Base-by-base conservation (phyloP, 2,329 filamentous ascomycete genomes). In the Domatiomyces globalis region DNA sequence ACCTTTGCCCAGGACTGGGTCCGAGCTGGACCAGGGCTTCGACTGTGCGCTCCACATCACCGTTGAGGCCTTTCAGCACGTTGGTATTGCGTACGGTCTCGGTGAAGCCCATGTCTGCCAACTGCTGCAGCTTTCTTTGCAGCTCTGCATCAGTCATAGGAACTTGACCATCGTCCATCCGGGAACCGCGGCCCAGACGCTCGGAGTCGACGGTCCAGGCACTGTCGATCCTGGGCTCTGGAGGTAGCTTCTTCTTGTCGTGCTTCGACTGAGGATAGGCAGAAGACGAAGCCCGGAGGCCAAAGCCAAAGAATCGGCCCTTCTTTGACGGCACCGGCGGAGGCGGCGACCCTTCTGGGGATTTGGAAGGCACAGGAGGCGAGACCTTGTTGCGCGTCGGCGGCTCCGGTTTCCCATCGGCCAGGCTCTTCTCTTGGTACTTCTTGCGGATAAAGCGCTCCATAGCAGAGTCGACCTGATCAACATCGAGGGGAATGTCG, bases 391-490 rank as follows among this genome's bases (percentile, higher is more conserved):
- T 57, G 46, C 56, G 56, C 19, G 43, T 47, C 20, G 70, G 65
- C 17, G 69, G 69, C 54, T 69, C 69, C 33, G 64, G 70, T 59
- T 65, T 69, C 44, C 66, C 69, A 58, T 71, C 66, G 52, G 72
- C 70, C 57, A 79, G 73, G 12, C 73, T 69, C 52, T 75, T 73
- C 60, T 83, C 81, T 64, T 89, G 81, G 68, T 98, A 98, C 68
- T 98, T 98, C 63, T 90, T 83, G 54, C 90, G 78, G 60, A 98
- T 95, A 67, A 90, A 96, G 54, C 87, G 80, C 69, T 98, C 92
- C 84, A 98, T 92, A 25, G 85, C 87, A 9, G 86, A 84, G 65
- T 98, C 90, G 47, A 85, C 85, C 70, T 96, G 89, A 69, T 98
- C 92, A 42, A 80, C 80, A 63, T 96, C 92, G 60, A 95, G 77